A percentile compares a stretch with the other conserved stretches of the same genome.
phyloP scores from a whole-genome alignment of 73 alveolate genomes.

The Tetrahymena thermophila region DNA sequence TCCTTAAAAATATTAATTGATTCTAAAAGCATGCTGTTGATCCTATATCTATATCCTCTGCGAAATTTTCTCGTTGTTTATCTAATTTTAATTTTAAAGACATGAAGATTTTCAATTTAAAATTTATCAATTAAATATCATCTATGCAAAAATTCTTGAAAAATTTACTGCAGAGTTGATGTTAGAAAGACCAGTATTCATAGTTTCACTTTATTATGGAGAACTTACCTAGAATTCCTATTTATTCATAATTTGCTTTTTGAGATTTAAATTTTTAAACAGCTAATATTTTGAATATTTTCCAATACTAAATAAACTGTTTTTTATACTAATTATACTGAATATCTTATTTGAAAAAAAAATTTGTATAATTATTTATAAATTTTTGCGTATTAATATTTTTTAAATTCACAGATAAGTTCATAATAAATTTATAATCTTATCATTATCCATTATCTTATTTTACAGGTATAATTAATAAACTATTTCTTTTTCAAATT shows the following conservation, averaged over 20 bases:
- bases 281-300: neutral
- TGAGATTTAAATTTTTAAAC: neutral
- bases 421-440: neutral
- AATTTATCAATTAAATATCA: neutral
- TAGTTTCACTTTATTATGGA: neutral
- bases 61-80: neutral
- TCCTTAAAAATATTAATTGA: neutral
- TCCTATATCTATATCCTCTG: neutral
- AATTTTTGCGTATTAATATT: neutral
- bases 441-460: neutral
- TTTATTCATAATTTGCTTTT: neutral
- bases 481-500: neutral
- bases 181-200: neutral
- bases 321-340: neutral
- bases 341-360: neutral
- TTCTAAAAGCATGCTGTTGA: neutral
- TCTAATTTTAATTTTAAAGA: neutral
- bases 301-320: neutral
- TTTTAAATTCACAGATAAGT: neutral
- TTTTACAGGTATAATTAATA: too few species aligned
- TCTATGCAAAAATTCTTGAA: neutral
- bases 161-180: neutral
- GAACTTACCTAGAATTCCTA: neutral
- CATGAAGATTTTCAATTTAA: neutral
- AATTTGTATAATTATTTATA: neutral